A percentile compares a stretch with the other conserved stretches of the same genome.
These are phyloP conservation scores for Penicillium desertorum DNA, from an alignment of 495 filamentous ascomycete species.

Conservation along the genomic window DNA sequence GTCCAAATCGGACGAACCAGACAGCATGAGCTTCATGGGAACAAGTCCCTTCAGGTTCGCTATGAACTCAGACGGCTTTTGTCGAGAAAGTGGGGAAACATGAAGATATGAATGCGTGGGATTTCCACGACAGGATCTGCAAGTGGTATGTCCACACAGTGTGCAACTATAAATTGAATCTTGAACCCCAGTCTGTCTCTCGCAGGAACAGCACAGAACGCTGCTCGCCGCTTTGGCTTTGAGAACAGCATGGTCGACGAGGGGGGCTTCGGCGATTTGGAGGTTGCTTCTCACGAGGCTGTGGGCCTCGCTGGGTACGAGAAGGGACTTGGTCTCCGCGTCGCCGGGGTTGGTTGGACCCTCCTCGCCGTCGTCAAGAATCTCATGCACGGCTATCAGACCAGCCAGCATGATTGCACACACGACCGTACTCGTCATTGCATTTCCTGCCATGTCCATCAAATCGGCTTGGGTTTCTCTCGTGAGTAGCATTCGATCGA, in stretches of 20 bases:
- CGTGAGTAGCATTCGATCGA: slow-evolving; percentile 60
- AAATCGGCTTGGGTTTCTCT: slow-evolving; percentile 63
- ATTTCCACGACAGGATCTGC: slow-evolving; percentile 54
- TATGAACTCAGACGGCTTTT: slow-evolving; percentile 51
- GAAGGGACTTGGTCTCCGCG: slow-evolving; percentile 11
- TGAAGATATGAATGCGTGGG: slow-evolving; percentile 53
- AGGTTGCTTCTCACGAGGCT: slow-evolving; percentile 15
- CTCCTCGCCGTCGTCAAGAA: slow-evolving; percentile 28
- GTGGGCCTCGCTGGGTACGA: slow-evolving; percentile 6
- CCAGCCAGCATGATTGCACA: slow-evolving; percentile 59
- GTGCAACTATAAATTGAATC: slow-evolving; percentile 47
- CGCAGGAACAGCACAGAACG: slow-evolving; percentile 56
- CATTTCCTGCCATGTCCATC: slow-evolving; percentile 77
- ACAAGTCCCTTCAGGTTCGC: slow-evolving; percentile 40
- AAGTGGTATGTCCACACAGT: slow-evolving; percentile 57
- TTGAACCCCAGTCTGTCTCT: slow-evolving; percentile 46
- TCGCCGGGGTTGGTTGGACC: slow-evolving; percentile 1
- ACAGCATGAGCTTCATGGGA: slow-evolving; percentile 47
- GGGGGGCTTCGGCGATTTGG: slow-evolving; percentile 1
- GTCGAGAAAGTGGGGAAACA: slow-evolving; percentile 29
- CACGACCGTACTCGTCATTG: slow-evolving; percentile 77
- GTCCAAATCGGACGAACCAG: slow-evolving; percentile 30
- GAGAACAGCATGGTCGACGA: slow-evolving; percentile 13
- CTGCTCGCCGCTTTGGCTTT: slow-evolving; percentile 33
- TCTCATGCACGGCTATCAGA: slow-evolving; percentile 45